Base-by-base conservation (phyloP, 176 grass and related monocot genomes). In the Dactylis glomerata region DNA sequence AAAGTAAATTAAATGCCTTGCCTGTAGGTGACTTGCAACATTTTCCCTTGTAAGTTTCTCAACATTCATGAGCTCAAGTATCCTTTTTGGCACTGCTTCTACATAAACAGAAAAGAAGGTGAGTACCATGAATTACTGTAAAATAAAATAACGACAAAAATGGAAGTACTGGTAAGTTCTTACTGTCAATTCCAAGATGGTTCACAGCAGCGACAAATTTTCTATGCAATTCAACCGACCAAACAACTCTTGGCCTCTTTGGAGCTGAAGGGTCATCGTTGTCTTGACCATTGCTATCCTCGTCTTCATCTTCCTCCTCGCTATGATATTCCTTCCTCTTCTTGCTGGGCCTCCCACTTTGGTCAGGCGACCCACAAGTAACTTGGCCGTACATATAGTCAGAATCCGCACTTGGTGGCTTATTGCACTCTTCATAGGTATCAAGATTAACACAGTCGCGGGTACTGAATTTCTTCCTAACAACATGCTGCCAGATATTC, bases 21-120 rank as follows among this genome's bases (percentile, higher is more conserved):
- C 96, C 93, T 99, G 96, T 73, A 99, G 87, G 70, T 99, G 96
- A 76, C 96, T 99, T 44, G 93, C 96, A 84, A 99, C 90, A 77
- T 99, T 99, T 87, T 99, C 96, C 86, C 96, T 94, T 14, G 91
- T 99, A 57, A 99, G 91, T 81, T 96, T 99, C 10, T 99, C 93
- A 49, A 99, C 93, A 86, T 94, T 96, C 93, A 99, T 99, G 10
- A 94, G 91, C 85, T 99, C 93, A 65, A 99, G 96, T 85, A 99
- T 99, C 66, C 91, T 96, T 85, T 96, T 94, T 57, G 96, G 96
- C 33, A 96, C 96, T 80, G 96, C 91, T 87, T 99, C 96, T 99
- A 85, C 64, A 89, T 85, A 32, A 84, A 63, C 5, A 67, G 37
- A 51, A 88, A 72, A 30, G 10, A 70, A 62, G 45, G 36, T 56